These are phyloP conservation scores for Nakazawaea pomicola DNA, from an alignment of 805 yeast genomes.

Conservation along the genomic window DNA sequence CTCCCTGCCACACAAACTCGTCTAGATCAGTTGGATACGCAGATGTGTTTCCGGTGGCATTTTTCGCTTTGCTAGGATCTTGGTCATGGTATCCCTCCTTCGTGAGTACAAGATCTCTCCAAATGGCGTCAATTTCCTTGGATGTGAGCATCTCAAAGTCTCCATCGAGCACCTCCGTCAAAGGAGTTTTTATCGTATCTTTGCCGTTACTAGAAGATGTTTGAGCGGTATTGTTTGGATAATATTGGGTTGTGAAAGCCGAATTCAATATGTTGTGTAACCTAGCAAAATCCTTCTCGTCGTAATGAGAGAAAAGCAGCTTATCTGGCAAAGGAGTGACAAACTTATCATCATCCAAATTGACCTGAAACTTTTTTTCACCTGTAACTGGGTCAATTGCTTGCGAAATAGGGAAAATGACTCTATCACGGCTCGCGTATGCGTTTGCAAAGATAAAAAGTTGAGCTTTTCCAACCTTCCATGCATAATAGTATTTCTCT, in stretches of 20 bases:
- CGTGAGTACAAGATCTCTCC: neutral
- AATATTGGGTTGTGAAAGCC: too few species aligned
- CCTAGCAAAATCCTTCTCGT: neutral
- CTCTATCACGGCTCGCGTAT: neutral
- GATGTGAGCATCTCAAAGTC: neutral
- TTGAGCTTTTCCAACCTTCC: slow-evolving; percentile 7
- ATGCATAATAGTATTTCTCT: slow-evolving; percentile 6
- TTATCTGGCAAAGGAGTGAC: neutral
- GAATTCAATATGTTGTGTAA: too few species aligned
- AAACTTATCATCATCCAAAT: neutral
- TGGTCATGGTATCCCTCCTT: neutral
- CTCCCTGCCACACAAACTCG: too few species aligned
- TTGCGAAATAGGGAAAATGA: neutral
- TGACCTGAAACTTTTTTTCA: neutral
- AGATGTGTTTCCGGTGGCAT: too few species aligned
- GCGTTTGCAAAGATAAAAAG: neutral
- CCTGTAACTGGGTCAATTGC: neutral
- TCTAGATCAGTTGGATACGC: too few species aligned
- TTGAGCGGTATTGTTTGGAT: too few species aligned
- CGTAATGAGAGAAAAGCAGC: neutral
- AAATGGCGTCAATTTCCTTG: neutral
- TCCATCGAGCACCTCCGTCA: neutral
- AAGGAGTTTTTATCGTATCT: too few species aligned
- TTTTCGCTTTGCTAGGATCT: too few species aligned
- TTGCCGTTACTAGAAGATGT: too few species aligned